These are phyloP conservation scores for Pseudogymnoascus sp. DNA, from an alignment of 2,329 filamentous ascomycete genomes.

Conservation along the genomic window DNA sequence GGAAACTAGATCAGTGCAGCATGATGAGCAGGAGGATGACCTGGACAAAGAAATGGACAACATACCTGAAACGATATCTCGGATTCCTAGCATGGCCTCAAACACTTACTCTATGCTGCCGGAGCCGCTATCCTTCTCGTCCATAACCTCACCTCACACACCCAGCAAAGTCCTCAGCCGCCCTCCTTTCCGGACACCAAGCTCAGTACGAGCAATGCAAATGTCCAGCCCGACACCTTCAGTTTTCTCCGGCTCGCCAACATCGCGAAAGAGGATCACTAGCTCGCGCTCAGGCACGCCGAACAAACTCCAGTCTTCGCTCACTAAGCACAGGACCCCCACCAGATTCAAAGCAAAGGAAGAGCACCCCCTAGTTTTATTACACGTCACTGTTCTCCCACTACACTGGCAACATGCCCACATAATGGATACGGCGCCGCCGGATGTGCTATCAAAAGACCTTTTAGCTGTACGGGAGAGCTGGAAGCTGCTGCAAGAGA, in stretches of 20 bases:
- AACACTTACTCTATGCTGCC: slow-evolving; percentile 21
- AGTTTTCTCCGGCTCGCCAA: slow-evolving; percentile 44
- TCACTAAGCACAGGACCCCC: slow-evolving; percentile 37
- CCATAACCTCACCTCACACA: slow-evolving; percentile 25
- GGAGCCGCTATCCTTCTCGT: slow-evolving; percentile 14
- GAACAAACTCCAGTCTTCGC: slow-evolving; percentile 12
- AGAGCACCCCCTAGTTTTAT: slow-evolving; percentile 61
- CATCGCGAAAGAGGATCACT: slow-evolving; percentile 41
- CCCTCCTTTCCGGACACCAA: slow-evolving; percentile 61
- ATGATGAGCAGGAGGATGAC: slow-evolving; percentile 41
- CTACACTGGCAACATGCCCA: slow-evolving; percentile 58
- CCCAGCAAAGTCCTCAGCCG: slow-evolving; percentile 48
- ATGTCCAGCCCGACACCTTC: slow-evolving; percentile 61
- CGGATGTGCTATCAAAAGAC: slow-evolving; percentile 37
- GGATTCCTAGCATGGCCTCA: slow-evolving; percentile 28
- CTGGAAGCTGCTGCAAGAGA: slow-evolving; percentile 61
- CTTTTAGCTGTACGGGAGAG: slow-evolving; percentile 50
- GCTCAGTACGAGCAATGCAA: slow-evolving; percentile 62
- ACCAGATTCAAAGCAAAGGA: slow-evolving; percentile 49
- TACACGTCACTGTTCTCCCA: slow-evolving; percentile 71
- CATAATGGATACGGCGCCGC: slow-evolving; percentile 40
- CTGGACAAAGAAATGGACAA: slow-evolving; percentile 13
- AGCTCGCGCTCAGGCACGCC: slow-evolving; percentile 53
- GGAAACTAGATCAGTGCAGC: slow-evolving; percentile 30
- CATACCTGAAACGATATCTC: slow-evolving; percentile 41